phyloP scores from a whole-genome alignment of 805 yeast genomes.

The Schwanniomyces pseudopolymorphus region DNA sequence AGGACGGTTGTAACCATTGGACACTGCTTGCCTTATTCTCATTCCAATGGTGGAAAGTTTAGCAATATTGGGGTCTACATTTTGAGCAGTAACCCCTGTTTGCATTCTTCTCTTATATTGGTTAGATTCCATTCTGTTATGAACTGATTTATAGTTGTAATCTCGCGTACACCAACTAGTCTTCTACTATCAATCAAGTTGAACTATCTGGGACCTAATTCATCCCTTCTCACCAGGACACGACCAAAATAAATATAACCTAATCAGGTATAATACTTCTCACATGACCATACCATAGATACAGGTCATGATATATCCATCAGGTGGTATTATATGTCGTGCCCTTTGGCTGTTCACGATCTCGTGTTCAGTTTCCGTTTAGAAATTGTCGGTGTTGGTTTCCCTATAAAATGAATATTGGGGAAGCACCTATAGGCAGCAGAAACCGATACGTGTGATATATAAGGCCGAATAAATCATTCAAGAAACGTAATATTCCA shows the following conservation, averaged over 20 bases:
- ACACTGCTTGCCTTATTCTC: conserved; percentile 68
- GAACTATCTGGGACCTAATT: not conserved
- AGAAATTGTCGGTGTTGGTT: conserved; percentile 1
- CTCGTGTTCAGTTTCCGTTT: not conserved
- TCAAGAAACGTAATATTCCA: no score
- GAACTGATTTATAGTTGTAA: not conserved
- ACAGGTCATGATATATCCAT: not conserved
- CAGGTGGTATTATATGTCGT: no score
- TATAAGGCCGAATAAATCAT: conserved; percentile 1
- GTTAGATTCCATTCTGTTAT: not conserved
- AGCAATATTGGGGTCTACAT: conserved; percentile 25
- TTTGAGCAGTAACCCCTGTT: conserved; percentile 24
- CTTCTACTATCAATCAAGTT: no score
- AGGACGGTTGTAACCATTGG: conserved; percentile 53
- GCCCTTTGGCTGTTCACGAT: not conserved
- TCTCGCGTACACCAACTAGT: not conserved
- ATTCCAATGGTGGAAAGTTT: conserved; percentile 60
- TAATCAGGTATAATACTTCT: not conserved
- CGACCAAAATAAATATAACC: not conserved
- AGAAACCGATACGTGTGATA: conserved; percentile 12
- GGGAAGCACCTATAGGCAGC: conserved; percentile 16
- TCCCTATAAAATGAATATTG: not conserved
- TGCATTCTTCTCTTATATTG: conserved; percentile 35
- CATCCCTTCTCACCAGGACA: not conserved
- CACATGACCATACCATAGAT: not conserved